These are phyloP conservation scores for Daldinia sp. DNA, from an alignment of 2,329 filamentous ascomycete genomes.

Conservation along the genomic window DNA sequence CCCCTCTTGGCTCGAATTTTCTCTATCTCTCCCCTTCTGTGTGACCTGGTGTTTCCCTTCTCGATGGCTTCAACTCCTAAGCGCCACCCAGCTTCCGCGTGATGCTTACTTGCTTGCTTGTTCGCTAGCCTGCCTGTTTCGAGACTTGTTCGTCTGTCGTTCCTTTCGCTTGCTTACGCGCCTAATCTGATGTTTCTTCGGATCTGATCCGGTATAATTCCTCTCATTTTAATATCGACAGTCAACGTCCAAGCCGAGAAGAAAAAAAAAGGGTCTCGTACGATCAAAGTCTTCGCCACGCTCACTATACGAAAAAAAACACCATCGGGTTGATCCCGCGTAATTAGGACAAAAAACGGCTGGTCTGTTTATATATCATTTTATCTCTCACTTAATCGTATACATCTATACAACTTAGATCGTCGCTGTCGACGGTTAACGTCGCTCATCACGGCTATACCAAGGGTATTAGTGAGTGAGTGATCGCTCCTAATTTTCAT, in stretches of 20 bases:
- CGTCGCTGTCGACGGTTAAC: conserved; percentile 26
- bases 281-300: conserved; percentile 25
- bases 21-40: conserved; percentile 19
- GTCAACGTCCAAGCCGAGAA: background rate
- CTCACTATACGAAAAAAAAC: conserved; percentile 18
- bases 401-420: conserved; percentile 19
- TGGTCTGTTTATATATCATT: conserved; percentile 45
- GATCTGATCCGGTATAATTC: conserved; percentile 33
- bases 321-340: conserved; percentile 43
- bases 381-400: conserved; percentile 27
- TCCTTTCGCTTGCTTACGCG: conserved; percentile 40
- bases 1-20: conserved; percentile 16
- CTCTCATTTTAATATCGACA: conserved; percentile 39
- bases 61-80: conserved; percentile 43
- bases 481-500: conserved; percentile 29
- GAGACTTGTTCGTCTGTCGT: conserved; percentile 39
- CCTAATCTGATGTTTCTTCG: conserved; percentile 40
- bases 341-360: conserved; percentile 42
- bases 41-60: conserved; percentile 37
- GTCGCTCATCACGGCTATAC: conserved; percentile 16
- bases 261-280: conserved; percentile 3
- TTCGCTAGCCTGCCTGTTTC: conserved; percentile 39
- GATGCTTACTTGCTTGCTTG: conserved; percentile 37
- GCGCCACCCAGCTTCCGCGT: conserved; percentile 37
- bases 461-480: conserved; percentile 26